These are phyloP conservation scores for Zasmidium cellare DNA, from an alignment of 2,329 filamentous ascomycete genomes.

Conservation along the genomic window DNA sequence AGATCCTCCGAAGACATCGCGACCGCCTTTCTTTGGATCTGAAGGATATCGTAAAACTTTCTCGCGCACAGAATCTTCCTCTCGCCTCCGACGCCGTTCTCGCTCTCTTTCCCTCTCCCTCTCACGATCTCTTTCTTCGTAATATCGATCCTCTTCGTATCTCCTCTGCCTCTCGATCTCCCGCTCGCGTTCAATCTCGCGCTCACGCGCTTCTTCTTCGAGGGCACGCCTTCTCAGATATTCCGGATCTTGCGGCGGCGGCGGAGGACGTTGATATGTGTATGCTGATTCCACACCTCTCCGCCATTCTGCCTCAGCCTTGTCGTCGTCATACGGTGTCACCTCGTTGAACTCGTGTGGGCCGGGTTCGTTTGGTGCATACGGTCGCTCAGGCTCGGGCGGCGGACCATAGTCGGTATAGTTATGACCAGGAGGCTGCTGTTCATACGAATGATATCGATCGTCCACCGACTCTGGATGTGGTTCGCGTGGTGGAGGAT, in stretches of 20 bases:
- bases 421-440: not conserved
- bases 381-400: constrained; percentile 1
- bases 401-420: constrained; percentile 8
- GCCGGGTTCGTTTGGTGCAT: constrained; percentile 12
- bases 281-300: constrained; percentile 13
- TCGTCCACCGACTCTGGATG: not conserved
- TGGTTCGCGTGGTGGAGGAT: constrained; percentile 4
- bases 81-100: constrained; percentile 14
- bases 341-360: constrained; percentile 17
- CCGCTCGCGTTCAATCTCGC: constrained; percentile 6
- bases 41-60: constrained; percentile 20
- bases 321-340: constrained; percentile 29
- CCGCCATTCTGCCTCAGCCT: constrained; percentile 28
- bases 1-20: constrained; percentile 25
- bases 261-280: constrained; percentile 8
- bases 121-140: constrained; percentile 19
- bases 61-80: constrained; percentile 18
- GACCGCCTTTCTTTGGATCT: constrained; percentile 22
- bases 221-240: constrained; percentile 4
- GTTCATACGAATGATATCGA: not conserved
- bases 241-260: constrained; percentile 13
- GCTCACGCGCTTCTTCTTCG: constrained; percentile 9
- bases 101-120: constrained; percentile 16
- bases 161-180: constrained; percentile 1
- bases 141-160: constrained; percentile 9